Conservation (phyloP, 371 early-diverging fungal species). For the Apophysomyces elegans region DNA sequence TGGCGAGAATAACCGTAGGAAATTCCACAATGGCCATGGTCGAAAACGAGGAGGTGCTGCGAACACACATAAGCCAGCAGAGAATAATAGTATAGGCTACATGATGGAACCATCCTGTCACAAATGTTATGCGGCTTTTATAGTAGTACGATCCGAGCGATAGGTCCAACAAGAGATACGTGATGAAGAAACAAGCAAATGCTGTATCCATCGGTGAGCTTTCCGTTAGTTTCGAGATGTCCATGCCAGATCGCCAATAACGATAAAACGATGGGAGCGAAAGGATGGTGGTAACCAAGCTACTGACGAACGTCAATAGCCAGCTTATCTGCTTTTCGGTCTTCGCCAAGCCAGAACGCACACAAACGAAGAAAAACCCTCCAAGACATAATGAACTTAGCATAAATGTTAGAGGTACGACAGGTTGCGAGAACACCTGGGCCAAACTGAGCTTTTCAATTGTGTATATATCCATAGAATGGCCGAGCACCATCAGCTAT, state of each 20-base stretch:
- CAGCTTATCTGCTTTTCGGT: constrained; percentile 43
- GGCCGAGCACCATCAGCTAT: constrained; percentile 4
- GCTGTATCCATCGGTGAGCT: constrained; percentile 15
- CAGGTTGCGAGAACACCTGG: constrained; percentile 28
- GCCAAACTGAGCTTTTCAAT: constrained; percentile 20
- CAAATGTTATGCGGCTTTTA: constrained; percentile 38
- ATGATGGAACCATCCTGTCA: constrained; percentile 58
- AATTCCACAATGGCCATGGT: constrained; percentile 34
- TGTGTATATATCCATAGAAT: too few relatives aligned
- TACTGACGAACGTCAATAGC: constrained; percentile 46
- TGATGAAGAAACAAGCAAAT: constrained; percentile 34
- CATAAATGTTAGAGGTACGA: constrained; percentile 22
- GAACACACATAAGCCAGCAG: constrained; percentile 21
- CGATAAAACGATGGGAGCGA: constrained; percentile 34
- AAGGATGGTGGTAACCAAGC: constrained; percentile 34
- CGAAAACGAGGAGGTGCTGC: constrained; percentile 30
- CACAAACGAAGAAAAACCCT: constrained; percentile 31
- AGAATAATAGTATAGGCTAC: constrained; percentile 37
- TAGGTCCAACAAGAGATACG: constrained; percentile 47
- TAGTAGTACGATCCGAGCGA: constrained; percentile 48
- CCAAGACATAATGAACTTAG: constrained; percentile 18
- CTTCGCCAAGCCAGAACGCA: constrained; percentile 26
- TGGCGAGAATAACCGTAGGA: constrained; percentile 36
- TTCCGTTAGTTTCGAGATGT: constrained; percentile 22
- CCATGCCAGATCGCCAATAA: constrained; percentile 40